These are phyloP conservation scores for Agarophyton chilense DNA, from an alignment of 23 red algal species.

Conservation along the genomic window DNA sequence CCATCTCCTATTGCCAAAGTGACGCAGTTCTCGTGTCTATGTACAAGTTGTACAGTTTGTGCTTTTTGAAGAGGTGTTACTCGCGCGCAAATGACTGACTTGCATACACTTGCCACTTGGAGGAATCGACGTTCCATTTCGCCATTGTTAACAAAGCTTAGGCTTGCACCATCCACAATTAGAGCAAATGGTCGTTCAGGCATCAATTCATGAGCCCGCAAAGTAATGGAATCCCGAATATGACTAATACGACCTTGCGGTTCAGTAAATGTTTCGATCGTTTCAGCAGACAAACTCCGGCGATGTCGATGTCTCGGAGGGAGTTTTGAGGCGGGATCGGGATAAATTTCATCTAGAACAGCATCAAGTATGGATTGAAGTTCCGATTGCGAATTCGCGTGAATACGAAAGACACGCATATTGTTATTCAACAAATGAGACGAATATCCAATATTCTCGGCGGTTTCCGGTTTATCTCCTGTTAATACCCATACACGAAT, in stretches of 20 bases:
- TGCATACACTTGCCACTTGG: slow-evolving; percentile 71
- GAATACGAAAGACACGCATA: slow-evolving; percentile 71
- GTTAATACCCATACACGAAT: slow-evolving; percentile 91
- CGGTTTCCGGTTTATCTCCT: slow-evolving; percentile 90
- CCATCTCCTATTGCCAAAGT: slow-evolving; percentile 93
- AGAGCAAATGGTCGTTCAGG: slow-evolving; percentile 32
- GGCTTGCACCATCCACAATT: slow-evolving; percentile 81
- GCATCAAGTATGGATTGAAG: slow-evolving; percentile 4
- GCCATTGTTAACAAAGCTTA: slow-evolving; percentile 51
- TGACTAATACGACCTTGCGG: slow-evolving; percentile 20
- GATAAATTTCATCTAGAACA: slow-evolving; percentile 29
- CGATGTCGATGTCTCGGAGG: slow-evolving; percentile 8
- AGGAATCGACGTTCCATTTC: slow-evolving; percentile 79
- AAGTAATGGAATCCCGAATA: slow-evolving; percentile 29
- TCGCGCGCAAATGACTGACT: slow-evolving; percentile 88
- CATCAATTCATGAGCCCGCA: slow-evolving; percentile 18
- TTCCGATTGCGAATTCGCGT: slow-evolving; percentile 22
- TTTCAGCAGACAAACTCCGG: background rate
- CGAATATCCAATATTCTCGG: slow-evolving; percentile 90
- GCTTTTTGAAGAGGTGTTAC: slow-evolving; percentile 96
- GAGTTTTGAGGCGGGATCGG: background rate
- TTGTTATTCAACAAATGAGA: slow-evolving; percentile 42
- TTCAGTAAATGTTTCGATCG: slow-evolving; percentile 24
- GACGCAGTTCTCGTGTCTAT: slow-evolving; percentile 47
- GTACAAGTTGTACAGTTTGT: slow-evolving; percentile 77